phyloP scores from a whole-genome alignment of 2,329 filamentous ascomycete genomes.

The Calonectria pseudoturangicola region DNA sequence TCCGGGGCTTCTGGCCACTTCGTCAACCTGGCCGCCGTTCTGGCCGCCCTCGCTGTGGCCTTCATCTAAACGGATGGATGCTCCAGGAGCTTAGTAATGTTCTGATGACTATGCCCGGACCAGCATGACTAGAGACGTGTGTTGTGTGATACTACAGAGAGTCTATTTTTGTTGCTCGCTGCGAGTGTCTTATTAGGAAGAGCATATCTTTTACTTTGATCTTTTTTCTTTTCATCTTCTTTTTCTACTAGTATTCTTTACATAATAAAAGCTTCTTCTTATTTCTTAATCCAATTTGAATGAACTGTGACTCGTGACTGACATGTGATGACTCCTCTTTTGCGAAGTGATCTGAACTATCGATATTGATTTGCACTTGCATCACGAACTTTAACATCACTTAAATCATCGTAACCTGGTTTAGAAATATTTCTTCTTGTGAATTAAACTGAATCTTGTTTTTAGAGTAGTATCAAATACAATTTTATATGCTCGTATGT shows the following conservation, averaged over 20 bases:
- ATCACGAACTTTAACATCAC: too few species aligned
- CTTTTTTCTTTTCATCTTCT: background rate
- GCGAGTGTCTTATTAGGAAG: constrained; percentile 16
- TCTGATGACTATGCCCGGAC: constrained; percentile 1
- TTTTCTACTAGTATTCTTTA: background rate
- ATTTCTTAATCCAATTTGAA: background rate
- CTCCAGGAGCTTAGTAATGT: background rate
- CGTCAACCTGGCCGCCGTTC: constrained; percentile 27
- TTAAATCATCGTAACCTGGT: too few species aligned
- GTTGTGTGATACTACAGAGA: background rate
- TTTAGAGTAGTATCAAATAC: constrained; percentile 17
- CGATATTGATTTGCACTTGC: too few species aligned
- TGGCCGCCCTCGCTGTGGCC: constrained; percentile 3
- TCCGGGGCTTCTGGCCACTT: constrained; percentile 36
- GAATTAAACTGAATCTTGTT: background rate
- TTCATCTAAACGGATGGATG: background rate
- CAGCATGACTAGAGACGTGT: background rate
- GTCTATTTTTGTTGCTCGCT: background rate
- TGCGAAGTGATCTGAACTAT: background rate
- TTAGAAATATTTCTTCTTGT: too few species aligned
- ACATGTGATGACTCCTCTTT: background rate
- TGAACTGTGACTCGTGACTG: background rate
- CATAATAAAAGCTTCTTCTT: background rate
- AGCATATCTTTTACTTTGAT: background rate
- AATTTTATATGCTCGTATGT: constrained; percentile 19